These are phyloP conservation scores for Ophiostoma populinum DNA, from an alignment of 2,329 filamentous ascomycete species.

Conservation along the genomic window DNA sequence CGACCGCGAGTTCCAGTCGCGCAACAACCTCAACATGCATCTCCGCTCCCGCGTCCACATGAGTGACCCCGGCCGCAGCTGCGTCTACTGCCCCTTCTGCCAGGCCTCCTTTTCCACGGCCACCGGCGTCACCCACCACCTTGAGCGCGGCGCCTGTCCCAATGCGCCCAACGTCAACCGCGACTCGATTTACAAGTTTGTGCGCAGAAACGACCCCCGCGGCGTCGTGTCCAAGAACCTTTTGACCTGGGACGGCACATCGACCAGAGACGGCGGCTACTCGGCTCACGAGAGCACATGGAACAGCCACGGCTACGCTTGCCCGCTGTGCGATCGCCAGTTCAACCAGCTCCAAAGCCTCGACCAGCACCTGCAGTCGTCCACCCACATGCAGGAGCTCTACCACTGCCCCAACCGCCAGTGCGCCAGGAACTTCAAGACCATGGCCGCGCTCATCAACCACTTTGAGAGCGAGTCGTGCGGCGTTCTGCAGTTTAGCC, in stretches of 20 bases:
- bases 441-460: slow-evolving; percentile 22
- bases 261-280: slow-evolving; percentile 9
- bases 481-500: slow-evolving; percentile 21
- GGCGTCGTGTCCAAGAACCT: slow-evolving; percentile 33
- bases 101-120: slow-evolving; percentile 26
- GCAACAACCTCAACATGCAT: not conserved
- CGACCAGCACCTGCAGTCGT: slow-evolving; percentile 36
- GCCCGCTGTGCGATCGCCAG: slow-evolving; percentile 32
- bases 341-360: slow-evolving; percentile 23
- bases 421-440: slow-evolving; percentile 22
- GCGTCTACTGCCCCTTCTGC: slow-evolving; percentile 42
- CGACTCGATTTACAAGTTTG: slow-evolving; percentile 26
- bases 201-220: slow-evolving; percentile 28
- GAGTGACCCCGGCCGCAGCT: slow-evolving; percentile 18
- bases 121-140: slow-evolving; percentile 35
- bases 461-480: slow-evolving; percentile 28
- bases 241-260: slow-evolving; percentile 27
- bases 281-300: no score
- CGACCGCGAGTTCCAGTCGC: not conserved
- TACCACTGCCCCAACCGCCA: slow-evolving; percentile 23
- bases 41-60: slow-evolving; percentile 29
- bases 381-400: slow-evolving; percentile 17
- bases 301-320: slow-evolving; percentile 27
- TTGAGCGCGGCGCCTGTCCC: slow-evolving; percentile 37
- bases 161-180: slow-evolving; percentile 26